Conservation (phyloP, 139 green algal genomes). For the Chlorella sp. region DNA sequence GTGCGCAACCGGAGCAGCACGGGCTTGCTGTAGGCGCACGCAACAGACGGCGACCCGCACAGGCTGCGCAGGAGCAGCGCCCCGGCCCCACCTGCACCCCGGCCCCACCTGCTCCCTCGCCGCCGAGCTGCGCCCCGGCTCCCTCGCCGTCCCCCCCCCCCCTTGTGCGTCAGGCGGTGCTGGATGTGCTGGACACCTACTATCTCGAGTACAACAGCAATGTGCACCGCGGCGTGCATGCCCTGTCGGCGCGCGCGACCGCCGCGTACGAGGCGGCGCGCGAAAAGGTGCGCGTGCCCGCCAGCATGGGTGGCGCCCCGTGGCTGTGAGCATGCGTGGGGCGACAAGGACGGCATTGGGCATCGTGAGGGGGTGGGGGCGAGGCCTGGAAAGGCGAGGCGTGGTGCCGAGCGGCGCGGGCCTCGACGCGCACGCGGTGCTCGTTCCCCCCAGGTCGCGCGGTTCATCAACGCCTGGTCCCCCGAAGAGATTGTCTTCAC, state of each 20-base stretch:
- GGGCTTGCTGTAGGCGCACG: too few species aligned
- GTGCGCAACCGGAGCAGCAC: too few species aligned
- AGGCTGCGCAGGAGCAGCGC: too few species aligned
- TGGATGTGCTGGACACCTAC: slow-evolving; percentile 80
- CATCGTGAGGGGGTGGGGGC: too few species aligned
- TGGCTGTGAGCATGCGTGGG: background rate
- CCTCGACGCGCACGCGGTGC: background rate
- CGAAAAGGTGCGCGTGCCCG: slow-evolving; percentile 67
- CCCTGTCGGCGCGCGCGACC: slow-evolving; percentile 81
- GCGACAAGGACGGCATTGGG: background rate
- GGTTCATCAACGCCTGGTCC: slow-evolving; percentile 82
- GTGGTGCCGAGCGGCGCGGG: background rate
- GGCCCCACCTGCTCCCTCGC: too few species aligned
- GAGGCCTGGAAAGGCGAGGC: background rate
- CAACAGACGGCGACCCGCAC: too few species aligned
- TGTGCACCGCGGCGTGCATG: slow-evolving; percentile 94
- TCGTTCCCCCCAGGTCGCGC: slow-evolving; percentile 37
- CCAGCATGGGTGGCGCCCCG: background rate
- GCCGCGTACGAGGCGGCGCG: slow-evolving; percentile 89
- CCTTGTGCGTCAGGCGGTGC: slow-evolving; percentile 47
- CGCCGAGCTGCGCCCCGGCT: too few species aligned
- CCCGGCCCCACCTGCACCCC: too few species aligned
- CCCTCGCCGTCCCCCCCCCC: too few species aligned
- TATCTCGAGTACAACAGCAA: slow-evolving; percentile 95
- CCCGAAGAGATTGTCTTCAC: slow-evolving; percentile 94